phyloP scores from a whole-genome alignment of 345 rosid species.

The Excoecaria agallocha region DNA sequence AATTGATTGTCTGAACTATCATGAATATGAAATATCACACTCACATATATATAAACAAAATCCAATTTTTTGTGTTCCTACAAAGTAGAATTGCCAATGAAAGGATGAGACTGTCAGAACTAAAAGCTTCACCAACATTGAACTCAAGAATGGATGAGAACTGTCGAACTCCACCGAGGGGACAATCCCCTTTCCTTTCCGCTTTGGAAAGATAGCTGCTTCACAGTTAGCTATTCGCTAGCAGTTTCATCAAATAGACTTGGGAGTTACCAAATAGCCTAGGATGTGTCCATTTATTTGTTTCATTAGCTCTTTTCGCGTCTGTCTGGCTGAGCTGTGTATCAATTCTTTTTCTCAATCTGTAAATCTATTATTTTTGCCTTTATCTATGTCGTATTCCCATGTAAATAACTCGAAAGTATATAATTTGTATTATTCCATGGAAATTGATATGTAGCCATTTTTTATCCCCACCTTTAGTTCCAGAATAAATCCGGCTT shows the following conservation, averaged over 20 bases:
- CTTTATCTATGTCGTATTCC: background rate
- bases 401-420: background rate
- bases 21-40: too few species aligned
- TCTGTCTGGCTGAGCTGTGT: background rate
- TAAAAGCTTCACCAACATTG: slow-evolving; percentile 37
- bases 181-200: slow-evolving; percentile 11
- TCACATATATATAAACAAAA: background rate
- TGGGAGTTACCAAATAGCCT: background rate
- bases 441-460: background rate
- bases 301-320: background rate
- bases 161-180: slow-evolving; percentile 27
- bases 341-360: background rate
- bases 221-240: background rate
- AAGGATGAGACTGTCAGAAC: slow-evolving; percentile 50
- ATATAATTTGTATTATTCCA: background rate
- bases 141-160: slow-evolving; percentile 42
- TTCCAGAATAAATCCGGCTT: background rate
- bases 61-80: background rate
- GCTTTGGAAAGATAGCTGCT: slow-evolving; percentile 14
- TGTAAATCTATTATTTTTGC: slow-evolving; percentile 14
- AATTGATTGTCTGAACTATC: too few species aligned
- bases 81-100: slow-evolving; percentile 52
- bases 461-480: too few species aligned
- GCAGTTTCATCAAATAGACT: background rate
- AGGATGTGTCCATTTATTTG: background rate